Evolutionary conservation across 345 rosid genomes (phyloP), one percentile per base, ranked within the genome.

Genomic region (Murraya koenigii): DNA sequence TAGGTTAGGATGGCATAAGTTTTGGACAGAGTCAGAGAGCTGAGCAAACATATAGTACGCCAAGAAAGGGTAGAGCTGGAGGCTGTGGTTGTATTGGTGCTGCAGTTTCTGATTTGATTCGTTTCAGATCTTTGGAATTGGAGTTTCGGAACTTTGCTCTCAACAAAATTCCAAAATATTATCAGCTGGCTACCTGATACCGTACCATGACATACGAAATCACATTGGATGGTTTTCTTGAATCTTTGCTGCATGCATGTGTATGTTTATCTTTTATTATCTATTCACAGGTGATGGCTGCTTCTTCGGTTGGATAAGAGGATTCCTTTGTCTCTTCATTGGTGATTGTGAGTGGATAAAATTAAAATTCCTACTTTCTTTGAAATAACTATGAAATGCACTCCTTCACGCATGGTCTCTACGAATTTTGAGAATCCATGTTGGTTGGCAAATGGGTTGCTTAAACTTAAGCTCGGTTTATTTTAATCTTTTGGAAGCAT

Each of bases 41-140:
- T 15, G 55, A n/a, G 30, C 17, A 20, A 30, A 67, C 35, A 22
- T 8, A 81, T 64, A 76, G 9, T 26, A 41, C 49, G 64, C 74
- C 74, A 77, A 72, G 44, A 62, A 77, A 36, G 26, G 36, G 38
- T 38, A 52, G 38, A 23, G 25, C 49, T 11, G n/a, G n/a, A 44
- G 49, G 28, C 22, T 62, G 5, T 6, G 19, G 11, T 2, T 25
- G 39, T n/a, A 63, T 32, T 23, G 49, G 13, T 28, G 68, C 75
- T 28, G 68, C 75, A 47, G 74, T 33, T 19, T n/a, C 17, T 44
- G 59, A 47, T 77, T 82, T 78, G 76, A 78, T 82, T 78, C 56
- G 59, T 67, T 72, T 72, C 78, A 75, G 85, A 76, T 35, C 77
- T 56, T 82, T 76, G 78, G 78, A 76, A 76, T 76, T 76, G 61